These are phyloP conservation scores for Tetracladium marchalianum DNA, from an alignment of 495 filamentous ascomycete species.

Conservation along the genomic window DNA sequence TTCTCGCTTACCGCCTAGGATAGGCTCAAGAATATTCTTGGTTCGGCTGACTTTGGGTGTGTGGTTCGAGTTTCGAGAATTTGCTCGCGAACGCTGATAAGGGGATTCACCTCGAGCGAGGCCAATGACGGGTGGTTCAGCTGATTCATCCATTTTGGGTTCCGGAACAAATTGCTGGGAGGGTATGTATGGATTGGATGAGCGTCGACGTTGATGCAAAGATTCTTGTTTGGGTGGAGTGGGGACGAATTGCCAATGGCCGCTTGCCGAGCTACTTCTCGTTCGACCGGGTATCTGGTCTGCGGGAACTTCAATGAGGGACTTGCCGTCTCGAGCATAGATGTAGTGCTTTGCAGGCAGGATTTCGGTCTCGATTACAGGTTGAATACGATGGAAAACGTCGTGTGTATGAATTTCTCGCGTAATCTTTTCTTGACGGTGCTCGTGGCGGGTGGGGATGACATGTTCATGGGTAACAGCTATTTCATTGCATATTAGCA, in stretches of 20 bases:
- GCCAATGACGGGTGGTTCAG: slow-evolving; percentile 10
- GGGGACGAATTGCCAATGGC: slow-evolving; percentile 8
- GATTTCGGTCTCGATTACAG: slow-evolving; percentile 27
- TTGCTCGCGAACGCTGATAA: neutral
- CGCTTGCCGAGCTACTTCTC: neutral
- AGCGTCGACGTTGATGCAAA: neutral
- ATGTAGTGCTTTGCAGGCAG: slow-evolving; percentile 19
- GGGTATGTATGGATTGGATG: neutral
- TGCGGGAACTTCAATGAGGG: slow-evolving; percentile 16
- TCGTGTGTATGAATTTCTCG: slow-evolving; percentile 49
- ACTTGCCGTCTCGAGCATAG: slow-evolving; percentile 6
- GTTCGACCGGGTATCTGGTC: slow-evolving; percentile 1
- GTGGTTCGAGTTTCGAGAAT: neutral
- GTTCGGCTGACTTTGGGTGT: neutral
- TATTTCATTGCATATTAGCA: slow-evolving; percentile 18
- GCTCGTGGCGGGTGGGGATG: slow-evolving; percentile 31
- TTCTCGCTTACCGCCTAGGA: slow-evolving; percentile 12
- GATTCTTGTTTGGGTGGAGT: neutral
- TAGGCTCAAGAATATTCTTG: slow-evolving; percentile 3
- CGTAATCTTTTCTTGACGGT: slow-evolving; percentile 38
- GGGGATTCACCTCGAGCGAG: slow-evolving; percentile 6
- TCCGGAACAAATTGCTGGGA: neutral
- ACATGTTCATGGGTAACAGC: slow-evolving; percentile 46
- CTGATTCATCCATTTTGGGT: neutral
- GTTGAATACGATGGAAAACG: slow-evolving; percentile 40